phyloP scores from a whole-genome alignment of 495 filamentous ascomycete genomes.

The Podospora pseudopauciseta region DNA sequence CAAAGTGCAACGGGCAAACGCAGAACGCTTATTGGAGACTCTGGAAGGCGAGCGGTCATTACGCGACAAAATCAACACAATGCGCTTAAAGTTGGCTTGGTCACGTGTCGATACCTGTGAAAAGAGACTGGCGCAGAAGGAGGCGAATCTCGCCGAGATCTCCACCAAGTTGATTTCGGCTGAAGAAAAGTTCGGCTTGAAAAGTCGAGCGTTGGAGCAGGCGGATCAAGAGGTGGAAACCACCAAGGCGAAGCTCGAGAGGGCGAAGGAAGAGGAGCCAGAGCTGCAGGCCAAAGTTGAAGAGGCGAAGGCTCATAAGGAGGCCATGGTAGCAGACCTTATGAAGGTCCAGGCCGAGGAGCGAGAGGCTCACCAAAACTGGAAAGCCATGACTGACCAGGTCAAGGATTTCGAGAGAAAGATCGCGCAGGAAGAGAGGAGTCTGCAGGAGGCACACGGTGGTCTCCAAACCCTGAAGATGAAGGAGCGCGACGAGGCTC shows the following conservation, averaged over 20 bases:
- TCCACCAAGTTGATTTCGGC: conserved; percentile 28
- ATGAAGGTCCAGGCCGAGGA: conserved; percentile 42
- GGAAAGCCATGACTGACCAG: conserved; percentile 35
- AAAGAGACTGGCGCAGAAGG: conserved; percentile 28
- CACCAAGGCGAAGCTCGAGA: conserved; percentile 22
- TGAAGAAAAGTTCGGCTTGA: conserved; percentile 27
- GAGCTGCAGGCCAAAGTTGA: not conserved
- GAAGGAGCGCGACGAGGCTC: conserved; percentile 47
- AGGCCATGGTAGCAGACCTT: conserved; percentile 13
- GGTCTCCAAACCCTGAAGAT: conserved; percentile 39
- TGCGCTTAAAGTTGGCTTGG: conserved; percentile 66
- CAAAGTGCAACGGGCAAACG: conserved; percentile 36
- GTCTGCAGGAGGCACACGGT: conserved; percentile 54
- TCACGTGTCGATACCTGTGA: conserved; percentile 56
- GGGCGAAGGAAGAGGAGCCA: not conserved
- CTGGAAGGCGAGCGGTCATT: conserved; percentile 57
- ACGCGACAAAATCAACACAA: conserved; percentile 47
- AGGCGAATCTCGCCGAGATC: conserved; percentile 33
- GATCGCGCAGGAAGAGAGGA: conserved; percentile 41
- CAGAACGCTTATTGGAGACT: conserved; percentile 48
- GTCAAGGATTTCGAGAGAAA: conserved; percentile 36
- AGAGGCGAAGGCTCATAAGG: not conserved
- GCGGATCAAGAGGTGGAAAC: conserved; percentile 22
- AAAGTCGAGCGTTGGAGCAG: conserved; percentile 26
- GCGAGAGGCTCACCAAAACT: conserved; percentile 40